Percentiles rank a stretch among this genome's conserved stretches.
phyloP scores from a whole-genome alignment of 306 rosid genomes.

The Mucuna pruriens region DNA sequence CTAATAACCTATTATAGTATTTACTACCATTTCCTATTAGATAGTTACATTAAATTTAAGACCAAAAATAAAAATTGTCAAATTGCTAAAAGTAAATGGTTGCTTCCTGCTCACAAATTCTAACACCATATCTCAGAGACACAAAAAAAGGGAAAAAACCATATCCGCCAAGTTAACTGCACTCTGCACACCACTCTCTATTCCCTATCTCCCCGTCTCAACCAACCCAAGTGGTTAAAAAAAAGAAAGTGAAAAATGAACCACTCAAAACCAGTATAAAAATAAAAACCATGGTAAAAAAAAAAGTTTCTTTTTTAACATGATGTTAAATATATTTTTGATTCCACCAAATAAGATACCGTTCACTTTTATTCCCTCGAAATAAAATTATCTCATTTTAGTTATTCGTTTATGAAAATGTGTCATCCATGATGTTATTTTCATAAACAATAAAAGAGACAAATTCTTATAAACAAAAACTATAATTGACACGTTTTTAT shows the following conservation, averaged over 20 bases:
- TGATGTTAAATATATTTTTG: neutral
- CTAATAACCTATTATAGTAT: neutral
- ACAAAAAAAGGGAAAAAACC: neutral
- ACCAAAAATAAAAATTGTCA: neutral
- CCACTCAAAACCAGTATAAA: neutral
- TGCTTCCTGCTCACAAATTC: neutral
- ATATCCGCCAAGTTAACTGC: slow-evolving; percentile 20
- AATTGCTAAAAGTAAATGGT: slow-evolving; percentile 6
- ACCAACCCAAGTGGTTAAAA: neutral
- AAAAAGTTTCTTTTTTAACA: neutral
- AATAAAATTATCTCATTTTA: too few relatives aligned
- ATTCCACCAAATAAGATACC: neutral
- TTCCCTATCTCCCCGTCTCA: slow-evolving; percentile 13
- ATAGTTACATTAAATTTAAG: neutral
- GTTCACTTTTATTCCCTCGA: too few relatives aligned
- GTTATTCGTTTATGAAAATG: too few relatives aligned
- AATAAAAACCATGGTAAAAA: neutral
- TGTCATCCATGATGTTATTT: too few relatives aligned
- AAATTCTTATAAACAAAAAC: too few relatives aligned
- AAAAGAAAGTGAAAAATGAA: neutral
- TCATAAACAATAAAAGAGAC: too few relatives aligned
- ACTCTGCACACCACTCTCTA: slow-evolving; percentile 4
- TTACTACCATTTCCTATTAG: neutral
- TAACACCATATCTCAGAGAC: neutral
- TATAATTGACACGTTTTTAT: too few relatives aligned